Evolutionary conservation across 1,139 yeast species (phyloP).

Genomic region (Scheffersomyces lignicola): DNA sequence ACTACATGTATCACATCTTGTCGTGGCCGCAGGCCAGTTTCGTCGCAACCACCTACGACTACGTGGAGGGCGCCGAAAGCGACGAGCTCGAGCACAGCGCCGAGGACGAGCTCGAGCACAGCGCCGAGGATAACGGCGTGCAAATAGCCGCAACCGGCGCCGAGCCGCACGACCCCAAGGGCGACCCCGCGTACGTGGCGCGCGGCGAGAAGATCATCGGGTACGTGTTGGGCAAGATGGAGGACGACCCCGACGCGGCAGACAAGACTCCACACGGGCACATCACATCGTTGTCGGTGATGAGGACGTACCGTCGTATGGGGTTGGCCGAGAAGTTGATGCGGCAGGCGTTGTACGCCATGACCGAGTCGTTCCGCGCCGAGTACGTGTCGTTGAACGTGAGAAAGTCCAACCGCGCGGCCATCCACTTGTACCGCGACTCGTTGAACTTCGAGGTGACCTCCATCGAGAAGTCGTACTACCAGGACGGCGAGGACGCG

Average conservation of each 20-base stretch:
- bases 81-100: conserved; percentile 32
- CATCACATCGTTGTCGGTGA: conserved; percentile 88
- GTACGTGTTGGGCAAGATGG: conserved; percentile 94
- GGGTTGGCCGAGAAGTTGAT: conserved; percentile 93
- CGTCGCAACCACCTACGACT: conserved; percentile 80
- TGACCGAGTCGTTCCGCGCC: conserved; percentile 82
- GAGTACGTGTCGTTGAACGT: conserved; percentile 90
- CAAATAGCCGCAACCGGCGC: too few relatives aligned
- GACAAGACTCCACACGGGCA: conserved; percentile 88
- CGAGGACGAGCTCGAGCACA: conserved; percentile 14
- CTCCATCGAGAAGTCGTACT: conserved; percentile 80
- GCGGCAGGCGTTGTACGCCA: conserved; percentile 78
- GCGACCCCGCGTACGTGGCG: conserved; percentile 57
- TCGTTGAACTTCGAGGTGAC: conserved; percentile 80
- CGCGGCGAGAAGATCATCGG: conserved; percentile 85
- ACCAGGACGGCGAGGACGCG: conserved; percentile 99
- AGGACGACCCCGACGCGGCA: conserved; percentile 81
- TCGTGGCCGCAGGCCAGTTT: conserved; percentile 98
- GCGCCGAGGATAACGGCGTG: conserved; percentile 17
- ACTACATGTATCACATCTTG: conserved; percentile 87
- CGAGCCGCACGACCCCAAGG: conserved; percentile 38
- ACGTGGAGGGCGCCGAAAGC: conserved; percentile 32
- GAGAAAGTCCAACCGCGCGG: conserved; percentile 91
- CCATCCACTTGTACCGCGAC: conserved; percentile 86
- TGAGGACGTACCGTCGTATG: conserved; percentile 93